Evolutionary conservation across 2,329 filamentous ascomycete genomes (phyloP), one percentile per base, ranked within the genome.

Genomic region (Botrytis elliptica): DNA sequence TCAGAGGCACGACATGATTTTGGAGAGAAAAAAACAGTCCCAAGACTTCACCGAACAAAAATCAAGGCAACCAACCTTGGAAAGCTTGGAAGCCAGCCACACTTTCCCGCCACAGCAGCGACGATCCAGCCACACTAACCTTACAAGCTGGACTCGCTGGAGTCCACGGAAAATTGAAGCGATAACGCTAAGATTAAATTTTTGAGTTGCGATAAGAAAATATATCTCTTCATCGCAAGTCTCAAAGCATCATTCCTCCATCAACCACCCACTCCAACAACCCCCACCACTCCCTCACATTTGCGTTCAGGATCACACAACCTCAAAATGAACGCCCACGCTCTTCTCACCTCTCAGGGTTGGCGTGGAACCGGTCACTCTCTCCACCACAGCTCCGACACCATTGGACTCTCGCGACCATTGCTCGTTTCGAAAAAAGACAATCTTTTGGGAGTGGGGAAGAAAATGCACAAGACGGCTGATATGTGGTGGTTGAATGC

Each of bases 401-500:
- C 87, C 70, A 91, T 91, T 75, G 95, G 95, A 62, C 90, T 98
- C 72, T 90, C 91, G 40, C 93, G 92, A 78, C 95, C 95, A 8
- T 88, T 98, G 42, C 89, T 97, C 55, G 88, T 97, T 73, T 90
- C 92, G 74, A 91, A 93, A 79, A 97, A 97, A 83, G 88, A 91
- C 78, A 92, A 97, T 82, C 92, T 88, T 42, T 86, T 93, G 71
- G 95, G 95, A 38, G 85, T 98, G 8, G 95, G 95, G 72, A 90
- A 93, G 81, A 94, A 93, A 82, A 89, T 89, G 77, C 87, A 88
- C 73, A 76, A 75, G 36, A 85, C 87, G 83, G 88, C 86, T 78
- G 95, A 98, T 81, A 94, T 97, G 82, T 99, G 96, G 96, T 99
- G 96, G 96, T 87, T 97, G 83, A 92, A 93, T 74, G 96, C 96